A percentile compares a stretch with the other conserved stretches of the same genome.
These are phyloP conservation scores for Huntiella omanensis DNA, from an alignment of 2,329 filamentous ascomycete species.

Conservation along the genomic window DNA sequence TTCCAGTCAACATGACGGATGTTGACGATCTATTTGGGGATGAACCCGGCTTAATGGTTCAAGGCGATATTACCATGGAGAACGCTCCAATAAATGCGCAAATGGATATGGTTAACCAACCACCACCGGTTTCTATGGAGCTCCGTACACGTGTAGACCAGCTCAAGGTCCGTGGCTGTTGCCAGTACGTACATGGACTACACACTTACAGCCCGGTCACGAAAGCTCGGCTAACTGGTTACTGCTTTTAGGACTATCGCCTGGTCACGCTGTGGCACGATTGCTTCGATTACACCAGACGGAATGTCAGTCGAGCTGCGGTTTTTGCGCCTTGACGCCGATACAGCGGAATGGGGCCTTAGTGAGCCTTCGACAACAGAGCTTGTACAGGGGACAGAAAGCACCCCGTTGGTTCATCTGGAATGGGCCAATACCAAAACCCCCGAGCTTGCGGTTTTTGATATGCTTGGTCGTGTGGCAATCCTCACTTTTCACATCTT, in stretches of 20 bases:
- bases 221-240: slow-evolving; percentile 12
- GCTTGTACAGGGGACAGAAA: slow-evolving; percentile 42
- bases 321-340: slow-evolving; percentile 48
- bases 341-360: slow-evolving; percentile 56
- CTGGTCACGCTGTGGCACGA: slow-evolving; percentile 76
- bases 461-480: slow-evolving; percentile 57
- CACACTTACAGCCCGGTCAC: background rate
- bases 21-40: slow-evolving; percentile 64
- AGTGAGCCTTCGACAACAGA: slow-evolving; percentile 48
- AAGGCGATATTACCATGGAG: slow-evolving; percentile 18
- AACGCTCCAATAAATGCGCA: slow-evolving; percentile 30
- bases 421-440: slow-evolving; percentile 57
- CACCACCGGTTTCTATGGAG: slow-evolving; percentile 37
- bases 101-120: slow-evolving; percentile 20
- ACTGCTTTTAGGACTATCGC: slow-evolving; percentile 44
- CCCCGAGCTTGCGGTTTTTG: slow-evolving; percentile 67
- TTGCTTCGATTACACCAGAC: slow-evolving; percentile 62
- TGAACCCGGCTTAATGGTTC: slow-evolving; percentile 18
- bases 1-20: slow-evolving; percentile 33
- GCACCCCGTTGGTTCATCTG: slow-evolving; percentile 56
- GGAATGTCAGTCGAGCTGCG: slow-evolving; percentile 52
- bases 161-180: slow-evolving; percentile 55
- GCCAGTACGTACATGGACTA: slow-evolving; percentile 41
- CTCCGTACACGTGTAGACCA: slow-evolving; percentile 60
- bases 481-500: slow-evolving; percentile 56